These are phyloP conservation scores for Lactarius indigo DNA, from an alignment of 768 basidiomycete genomes.

Conservation along the genomic window DNA sequence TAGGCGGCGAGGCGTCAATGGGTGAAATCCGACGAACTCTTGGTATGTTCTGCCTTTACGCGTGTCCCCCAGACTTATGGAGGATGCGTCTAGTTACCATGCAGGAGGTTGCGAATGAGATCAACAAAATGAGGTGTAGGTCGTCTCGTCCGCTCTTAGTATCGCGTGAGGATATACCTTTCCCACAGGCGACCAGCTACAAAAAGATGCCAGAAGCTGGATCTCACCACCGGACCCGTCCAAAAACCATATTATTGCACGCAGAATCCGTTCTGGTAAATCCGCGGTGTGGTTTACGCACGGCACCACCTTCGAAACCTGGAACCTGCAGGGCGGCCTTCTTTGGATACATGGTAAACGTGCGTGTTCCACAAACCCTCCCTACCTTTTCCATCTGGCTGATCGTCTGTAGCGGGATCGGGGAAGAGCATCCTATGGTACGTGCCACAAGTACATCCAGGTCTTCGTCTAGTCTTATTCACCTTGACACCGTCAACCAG, in stretches of 20 bases:
- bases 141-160: not conserved
- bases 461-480: too few species aligned
- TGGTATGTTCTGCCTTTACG: too few species aligned
- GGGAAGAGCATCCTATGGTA: not conserved
- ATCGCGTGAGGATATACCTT: too few species aligned
- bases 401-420: not conserved
- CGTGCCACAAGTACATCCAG: too few species aligned
- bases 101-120: not conserved
- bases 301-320: not conserved
- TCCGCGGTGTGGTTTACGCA: not conserved
- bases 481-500: not conserved
- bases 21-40: too few species aligned
- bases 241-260: conserved; percentile 1
- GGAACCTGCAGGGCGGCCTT: not conserved
- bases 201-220: not conserved
- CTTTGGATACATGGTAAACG: not conserved
- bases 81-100: not conserved
- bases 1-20: too few species aligned
- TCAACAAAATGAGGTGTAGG: not conserved
- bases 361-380: not conserved
- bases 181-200: not conserved
- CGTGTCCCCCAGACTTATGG: not conserved
- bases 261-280: not conserved
- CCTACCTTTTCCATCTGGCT: not conserved
- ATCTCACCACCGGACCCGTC: conserved; percentile 8